Evolutionary conservation across 2,329 filamentous ascomycete genomes (phyloP).

Genomic region (Trematosphaeria pertusa): DNA sequence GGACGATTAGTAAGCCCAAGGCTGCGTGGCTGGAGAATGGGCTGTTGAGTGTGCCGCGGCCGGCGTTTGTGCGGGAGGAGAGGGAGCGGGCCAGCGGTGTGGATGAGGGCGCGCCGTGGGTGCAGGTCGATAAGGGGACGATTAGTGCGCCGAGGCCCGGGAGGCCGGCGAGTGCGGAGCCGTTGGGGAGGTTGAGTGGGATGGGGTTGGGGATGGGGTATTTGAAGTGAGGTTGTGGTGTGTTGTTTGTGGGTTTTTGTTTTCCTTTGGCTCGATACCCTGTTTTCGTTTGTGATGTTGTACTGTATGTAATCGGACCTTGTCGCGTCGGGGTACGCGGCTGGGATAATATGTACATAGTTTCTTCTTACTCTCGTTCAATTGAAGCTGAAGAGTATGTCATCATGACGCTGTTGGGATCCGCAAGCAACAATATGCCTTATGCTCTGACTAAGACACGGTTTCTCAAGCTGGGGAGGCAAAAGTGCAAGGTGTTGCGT

Average conservation of each 20-base stretch:
- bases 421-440: too few relatives aligned
- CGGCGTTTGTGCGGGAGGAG: constrained; percentile 20
- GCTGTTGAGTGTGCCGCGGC: constrained; percentile 25
- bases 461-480: too few relatives aligned
- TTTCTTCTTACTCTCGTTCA: too few relatives aligned
- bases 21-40: constrained; percentile 21
- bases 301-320: neutral
- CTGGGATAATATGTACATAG: too few relatives aligned
- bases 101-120: constrained; percentile 14
- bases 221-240: constrained; percentile 15
- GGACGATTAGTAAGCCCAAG: constrained; percentile 24
- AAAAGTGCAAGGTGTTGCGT: too few relatives aligned
- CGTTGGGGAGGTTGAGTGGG: constrained; percentile 32
- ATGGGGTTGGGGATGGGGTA: constrained; percentile 35
- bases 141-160: constrained; percentile 25
- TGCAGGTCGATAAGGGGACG: constrained; percentile 11
- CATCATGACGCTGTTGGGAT: too few relatives aligned
- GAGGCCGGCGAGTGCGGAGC: constrained; percentile 30
- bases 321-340: too few relatives aligned
- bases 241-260: neutral
- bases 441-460: too few relatives aligned
- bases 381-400: too few relatives aligned
- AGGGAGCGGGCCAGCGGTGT: constrained; percentile 7
- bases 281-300: neutral
- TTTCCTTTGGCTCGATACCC: constrained; percentile 2